Evolutionary conservation across 73 alveolate species (phyloP), one percentile per base, ranked within the genome.

Genomic region (Symbiodinium pilosum): DNA sequence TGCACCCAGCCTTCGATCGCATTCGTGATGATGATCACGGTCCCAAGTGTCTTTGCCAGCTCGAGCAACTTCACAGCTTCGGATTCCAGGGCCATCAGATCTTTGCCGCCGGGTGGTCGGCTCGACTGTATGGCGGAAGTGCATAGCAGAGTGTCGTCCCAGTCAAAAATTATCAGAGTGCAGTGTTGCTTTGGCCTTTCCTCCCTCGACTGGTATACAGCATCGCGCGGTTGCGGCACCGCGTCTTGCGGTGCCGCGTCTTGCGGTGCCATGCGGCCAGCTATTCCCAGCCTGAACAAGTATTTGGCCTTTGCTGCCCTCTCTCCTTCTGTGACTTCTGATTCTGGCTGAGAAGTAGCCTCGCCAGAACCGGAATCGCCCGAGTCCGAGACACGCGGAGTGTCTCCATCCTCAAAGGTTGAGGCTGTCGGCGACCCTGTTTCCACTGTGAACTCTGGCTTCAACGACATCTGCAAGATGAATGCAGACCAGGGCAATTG

Each of bases 1-100:
- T 91, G 87, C 97, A 91, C 97, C 97, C 97, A 91, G 44, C 97
- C 97, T n/a, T 68, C 89, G 1, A 68, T 69, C 89, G 97, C 97
- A 47, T 91, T 91, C 38, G 97, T 91, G 97, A 91, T 91, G 89
- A 91, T 91, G 97, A 91, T 91, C 89, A 91, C 97, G 34, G 97
- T 91, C 40, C 97, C 97, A 18, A 91, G 40, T 41, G 89, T 91
- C 77, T 91, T 91, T 12, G 97, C 97, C 52, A 91, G 68, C 40
- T 91, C 89, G 42, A 91, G 39, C 75, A 91, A 34, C 88, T 91
- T 91, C 89, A 91, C 39, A 36, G 83, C 97, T 86, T 91, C 97
- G 18, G 36, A 38, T 43, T 91, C 97, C 54, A 91, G 38, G 68
- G 87, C 88, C 77, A 69, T 43, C 14, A 91, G 89, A 2, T 91